Conservation (phyloP, 768 basidiomycete genomes). For the Suillus paluster region DNA sequence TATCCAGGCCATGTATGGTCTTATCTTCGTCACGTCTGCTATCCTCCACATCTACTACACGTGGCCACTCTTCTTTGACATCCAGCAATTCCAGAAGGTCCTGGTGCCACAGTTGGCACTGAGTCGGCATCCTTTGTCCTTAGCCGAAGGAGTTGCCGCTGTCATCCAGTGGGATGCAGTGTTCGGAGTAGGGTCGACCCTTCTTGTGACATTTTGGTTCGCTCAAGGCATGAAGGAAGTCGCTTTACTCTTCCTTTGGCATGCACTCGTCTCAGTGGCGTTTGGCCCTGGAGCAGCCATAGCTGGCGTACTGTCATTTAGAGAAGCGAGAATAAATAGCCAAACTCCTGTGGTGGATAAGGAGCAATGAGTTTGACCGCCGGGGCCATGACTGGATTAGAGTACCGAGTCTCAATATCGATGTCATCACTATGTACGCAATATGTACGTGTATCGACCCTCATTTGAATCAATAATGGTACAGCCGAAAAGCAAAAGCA, state of each 20-base stretch:
- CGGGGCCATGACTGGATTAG: not conserved
- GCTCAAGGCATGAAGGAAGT: slow-evolving; percentile 37
- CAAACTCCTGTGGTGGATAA: slow-evolving; percentile 1
- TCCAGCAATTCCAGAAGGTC: slow-evolving; percentile 9
- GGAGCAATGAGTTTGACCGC: not conserved
- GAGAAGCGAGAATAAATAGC: slow-evolving; percentile 42
- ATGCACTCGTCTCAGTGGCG: slow-evolving; percentile 42
- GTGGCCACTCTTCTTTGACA: slow-evolving; percentile 18
- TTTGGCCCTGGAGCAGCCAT: slow-evolving; percentile 59
- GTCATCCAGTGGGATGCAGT: slow-evolving; percentile 58
- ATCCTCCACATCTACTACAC: slow-evolving; percentile 31
- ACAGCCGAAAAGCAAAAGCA: slow-evolving; percentile 11
- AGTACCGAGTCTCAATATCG: not conserved
- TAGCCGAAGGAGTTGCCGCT: slow-evolving; percentile 29
- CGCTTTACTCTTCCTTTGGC: slow-evolving; percentile 45
- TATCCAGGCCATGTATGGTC: slow-evolving; percentile 19
- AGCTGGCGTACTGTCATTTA: slow-evolving; percentile 51
- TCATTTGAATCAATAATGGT: slow-evolving; percentile 11
- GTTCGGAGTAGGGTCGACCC: slow-evolving; percentile 43
- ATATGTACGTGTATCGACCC: not conserved
- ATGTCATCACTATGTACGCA: not conserved
- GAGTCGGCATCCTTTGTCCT: slow-evolving; percentile 1
- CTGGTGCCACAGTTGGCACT: slow-evolving; percentile 18
- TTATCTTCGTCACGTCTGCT: slow-evolving; percentile 25
- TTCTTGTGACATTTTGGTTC: slow-evolving; percentile 57